Percentiles rank a stretch among this genome's conserved stretches.
Evolutionary conservation across 148 eudicot genomes (phyloP).

Genomic region (Heliamphora exappendiculata): DNA sequence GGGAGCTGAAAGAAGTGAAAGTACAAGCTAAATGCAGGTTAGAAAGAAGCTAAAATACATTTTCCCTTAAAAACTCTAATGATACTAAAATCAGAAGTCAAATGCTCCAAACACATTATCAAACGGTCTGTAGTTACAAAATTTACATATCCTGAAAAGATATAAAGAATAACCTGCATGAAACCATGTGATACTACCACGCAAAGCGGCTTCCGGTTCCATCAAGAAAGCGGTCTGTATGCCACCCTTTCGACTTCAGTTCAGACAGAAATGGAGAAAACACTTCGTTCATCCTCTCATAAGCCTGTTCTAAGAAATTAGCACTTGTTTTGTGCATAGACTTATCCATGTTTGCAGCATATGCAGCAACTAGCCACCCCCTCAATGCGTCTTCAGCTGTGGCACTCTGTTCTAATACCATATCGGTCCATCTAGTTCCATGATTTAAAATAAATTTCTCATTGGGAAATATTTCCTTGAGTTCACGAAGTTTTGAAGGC

Average conservation of each 20-base stretch:
- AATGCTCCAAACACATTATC: neutral
- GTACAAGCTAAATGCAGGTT: neutral
- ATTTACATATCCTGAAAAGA: neutral
- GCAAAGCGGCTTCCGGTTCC: slow-evolving; percentile 82
- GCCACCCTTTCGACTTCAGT: slow-evolving; percentile 86
- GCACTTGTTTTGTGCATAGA: slow-evolving; percentile 19
- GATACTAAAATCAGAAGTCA: neutral
- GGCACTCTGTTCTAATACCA: slow-evolving; percentile 78
- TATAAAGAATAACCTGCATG: slow-evolving; percentile 11
- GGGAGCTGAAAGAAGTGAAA: neutral
- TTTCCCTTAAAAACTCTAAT: neutral
- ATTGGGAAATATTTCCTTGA: slow-evolving; percentile 65
- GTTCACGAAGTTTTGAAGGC: slow-evolving; percentile 60
- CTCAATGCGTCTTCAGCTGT: slow-evolving; percentile 91
- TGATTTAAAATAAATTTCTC: slow-evolving; percentile 71
- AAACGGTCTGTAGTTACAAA: neutral
- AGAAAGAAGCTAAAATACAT: neutral
- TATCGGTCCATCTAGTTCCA: slow-evolving; percentile 53
- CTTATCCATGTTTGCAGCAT: slow-evolving; percentile 42
- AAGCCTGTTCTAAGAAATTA: slow-evolving; percentile 43
- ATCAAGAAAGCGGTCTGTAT: slow-evolving; percentile 95
- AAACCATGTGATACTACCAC: slow-evolving; percentile 15
- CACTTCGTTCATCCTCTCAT: slow-evolving; percentile 67
- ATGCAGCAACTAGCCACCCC: slow-evolving; percentile 96
- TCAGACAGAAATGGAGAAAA: slow-evolving; percentile 54